phyloP scores from a whole-genome alignment of 148 eudicot genomes.

The Nepenthes gracilis region DNA sequence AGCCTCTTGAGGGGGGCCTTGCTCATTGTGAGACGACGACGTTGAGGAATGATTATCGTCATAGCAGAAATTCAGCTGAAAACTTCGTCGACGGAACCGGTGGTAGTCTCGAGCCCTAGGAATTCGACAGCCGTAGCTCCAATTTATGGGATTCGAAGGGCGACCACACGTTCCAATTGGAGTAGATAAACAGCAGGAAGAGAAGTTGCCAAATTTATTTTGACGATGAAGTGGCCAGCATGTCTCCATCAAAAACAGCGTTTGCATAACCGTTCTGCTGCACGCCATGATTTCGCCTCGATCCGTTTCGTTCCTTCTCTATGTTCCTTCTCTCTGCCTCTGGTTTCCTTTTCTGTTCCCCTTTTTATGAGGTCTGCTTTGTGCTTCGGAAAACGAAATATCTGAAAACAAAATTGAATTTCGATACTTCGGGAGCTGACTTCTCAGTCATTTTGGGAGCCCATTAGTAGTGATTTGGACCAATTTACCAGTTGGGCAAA shows the following conservation, averaged over 20 bases:
- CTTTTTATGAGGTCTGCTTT: too few species aligned
- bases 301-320: too few species aligned
- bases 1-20: slow-evolving; percentile 89
- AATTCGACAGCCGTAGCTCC: slow-evolving; percentile 22
- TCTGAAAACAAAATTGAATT: too few species aligned
- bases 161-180: slow-evolving; percentile 4
- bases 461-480: too few species aligned
- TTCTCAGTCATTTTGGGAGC: too few species aligned
- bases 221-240: slow-evolving; percentile 26
- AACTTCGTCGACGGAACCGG: slow-evolving; percentile 9
- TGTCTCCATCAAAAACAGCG: slow-evolving; percentile 37
- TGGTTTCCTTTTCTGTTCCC: too few species aligned
- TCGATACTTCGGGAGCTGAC: too few species aligned
- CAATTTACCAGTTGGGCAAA: too few species aligned
- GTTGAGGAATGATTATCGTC: slow-evolving; percentile 11
- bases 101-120: slow-evolving; percentile 12
- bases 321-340: too few species aligned
- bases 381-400: too few species aligned
- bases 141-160: slow-evolving; percentile 3
- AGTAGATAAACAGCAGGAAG: neutral
- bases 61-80: slow-evolving; percentile 22
- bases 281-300: slow-evolving; percentile 35
- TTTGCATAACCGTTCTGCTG: slow-evolving; percentile 29
- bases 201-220: slow-evolving; percentile 1
- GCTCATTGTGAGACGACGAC: slow-evolving; percentile 37